phyloP scores from a whole-genome alignment of 352 stramenopile genomes.

The Globisporangium abappressorium region DNA sequence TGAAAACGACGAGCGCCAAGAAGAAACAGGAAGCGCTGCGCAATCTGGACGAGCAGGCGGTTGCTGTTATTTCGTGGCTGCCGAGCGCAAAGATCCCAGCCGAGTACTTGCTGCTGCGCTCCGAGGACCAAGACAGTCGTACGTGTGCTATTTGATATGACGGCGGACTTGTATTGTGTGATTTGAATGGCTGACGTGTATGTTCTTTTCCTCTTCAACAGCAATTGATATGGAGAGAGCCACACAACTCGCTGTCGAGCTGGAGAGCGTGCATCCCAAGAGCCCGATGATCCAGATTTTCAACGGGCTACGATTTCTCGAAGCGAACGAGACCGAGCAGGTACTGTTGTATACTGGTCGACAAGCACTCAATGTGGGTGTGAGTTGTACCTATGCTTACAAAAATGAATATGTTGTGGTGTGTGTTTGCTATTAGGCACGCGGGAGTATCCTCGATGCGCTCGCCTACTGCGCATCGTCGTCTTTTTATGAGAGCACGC shows the following conservation, averaged over 20 bases:
- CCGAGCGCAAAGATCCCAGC: conserved; percentile 48
- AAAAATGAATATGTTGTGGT: neutral
- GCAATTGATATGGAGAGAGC: conserved; percentile 35
- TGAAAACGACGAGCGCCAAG: conserved; percentile 23
- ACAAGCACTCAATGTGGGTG: no score
- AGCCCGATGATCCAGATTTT: conserved; percentile 56
- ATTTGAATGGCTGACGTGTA: neutral
- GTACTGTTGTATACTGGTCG: conserved; percentile 11
- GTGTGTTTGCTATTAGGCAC: conserved; percentile 30
- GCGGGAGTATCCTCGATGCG: conserved; percentile 45
- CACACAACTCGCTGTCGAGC: conserved; percentile 22
- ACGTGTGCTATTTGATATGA: conserved; percentile 16
- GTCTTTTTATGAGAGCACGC: conserved; percentile 59
- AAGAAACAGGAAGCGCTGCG: conserved; percentile 39
- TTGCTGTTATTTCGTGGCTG: conserved; percentile 55
- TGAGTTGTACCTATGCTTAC: no score
- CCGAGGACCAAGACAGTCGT: conserved; percentile 72
- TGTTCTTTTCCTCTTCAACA: conserved; percentile 5
- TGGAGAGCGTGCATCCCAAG: conserved; percentile 33
- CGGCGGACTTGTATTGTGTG: neutral
- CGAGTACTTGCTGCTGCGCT: conserved; percentile 72
- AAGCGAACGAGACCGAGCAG: conserved; percentile 26
- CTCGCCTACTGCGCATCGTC: conserved; percentile 57
- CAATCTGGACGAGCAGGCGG: conserved; percentile 45
- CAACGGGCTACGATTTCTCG: conserved; percentile 27